Base-by-base conservation (phyloP, 257 asterid genomes). In the Penstemon newberryi region DNA sequence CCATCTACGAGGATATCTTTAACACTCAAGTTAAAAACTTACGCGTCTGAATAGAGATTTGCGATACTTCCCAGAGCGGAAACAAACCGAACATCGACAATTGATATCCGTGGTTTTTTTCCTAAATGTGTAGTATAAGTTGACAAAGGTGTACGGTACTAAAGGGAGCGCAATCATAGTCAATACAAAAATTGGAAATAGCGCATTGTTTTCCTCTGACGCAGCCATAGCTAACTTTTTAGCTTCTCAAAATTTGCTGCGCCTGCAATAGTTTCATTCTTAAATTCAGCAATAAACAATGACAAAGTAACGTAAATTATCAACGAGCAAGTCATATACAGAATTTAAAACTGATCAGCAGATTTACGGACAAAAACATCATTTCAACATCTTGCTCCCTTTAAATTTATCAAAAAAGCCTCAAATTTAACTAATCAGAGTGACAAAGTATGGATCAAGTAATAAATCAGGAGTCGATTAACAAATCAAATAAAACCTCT, bases 131-230 rank as follows among this genome's bases (percentile, higher is more conserved):
- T 78, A 86, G 75, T 79, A 86, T 60, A 94, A 73, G 65, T 91
- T 85, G 72, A 91, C 80, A 67, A 94, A 73, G 7, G 99, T 94
- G 56, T 89, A 94, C 4, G 99, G 99, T 74, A 94, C 98, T 67
- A 94, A 85, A 65, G 98, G 99, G 80, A 94, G 84, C 7, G 97
- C 89, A 76, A 94, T 87, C 76, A 94, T 80, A 44, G 99, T 94
- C 83, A 94, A 81, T 43, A 91, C 88, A 71, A 94, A 94, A 70
- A 94, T 94, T 40, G 99, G 96, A 67, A 94, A 94, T n/a, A 94
- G 84, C 6, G 94, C 87, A 64, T 84, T 89, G 75, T 91, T 89
- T 85, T 94, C 99, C 56, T 94, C 99, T 5, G 96, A 81, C 38
- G 90, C 83, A 61, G 91, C 98, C 99, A 91, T 94, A 42, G 8